Percentiles rank a stretch among this genome's conserved stretches.
Conservation (phyloP, 202 grass and related monocot species). For the Sporobolus alterniflorus region DNA sequence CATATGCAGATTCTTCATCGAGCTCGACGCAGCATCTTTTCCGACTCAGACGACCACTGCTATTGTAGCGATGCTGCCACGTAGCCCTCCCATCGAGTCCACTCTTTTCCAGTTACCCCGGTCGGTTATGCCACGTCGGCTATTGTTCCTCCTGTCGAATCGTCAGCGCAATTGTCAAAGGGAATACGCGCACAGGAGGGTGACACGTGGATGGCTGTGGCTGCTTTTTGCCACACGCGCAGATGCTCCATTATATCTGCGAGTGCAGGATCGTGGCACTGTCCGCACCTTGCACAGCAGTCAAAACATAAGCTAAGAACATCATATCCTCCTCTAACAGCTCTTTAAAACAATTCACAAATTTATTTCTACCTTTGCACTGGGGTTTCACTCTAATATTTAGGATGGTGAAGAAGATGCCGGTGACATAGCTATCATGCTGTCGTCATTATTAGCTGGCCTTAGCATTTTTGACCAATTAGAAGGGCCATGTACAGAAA, state of each 20-base stretch:
- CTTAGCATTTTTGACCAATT: background rate
- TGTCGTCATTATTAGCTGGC: background rate
- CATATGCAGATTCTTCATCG: constrained; percentile 22
- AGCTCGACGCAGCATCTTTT: background rate
- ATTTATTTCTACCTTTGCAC: no score
- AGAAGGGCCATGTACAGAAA: background rate
- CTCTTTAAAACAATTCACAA: no score
- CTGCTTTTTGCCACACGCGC: no score
- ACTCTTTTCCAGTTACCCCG: background rate
- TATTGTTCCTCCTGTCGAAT: background rate
- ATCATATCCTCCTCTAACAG: no score
- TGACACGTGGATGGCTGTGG: constrained; percentile 28
- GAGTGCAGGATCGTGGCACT: background rate
- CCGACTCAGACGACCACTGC: constrained; percentile 1
- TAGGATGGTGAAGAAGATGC: no score
- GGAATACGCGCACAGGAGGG: background rate
- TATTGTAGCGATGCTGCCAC: background rate
- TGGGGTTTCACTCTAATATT: no score
- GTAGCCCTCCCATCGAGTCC: background rate
- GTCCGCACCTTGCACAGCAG: background rate
- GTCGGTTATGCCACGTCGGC: constrained; percentile 30
- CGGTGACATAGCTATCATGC: background rate
- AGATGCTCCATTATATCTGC: no score
- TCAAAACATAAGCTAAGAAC: background rate
- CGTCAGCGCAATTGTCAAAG: constrained; percentile 39